Evolutionary conservation across 1,139 yeast genomes (phyloP), one percentile per base, ranked within the genome.

Genomic region (Taiozyma sp.): DNA sequence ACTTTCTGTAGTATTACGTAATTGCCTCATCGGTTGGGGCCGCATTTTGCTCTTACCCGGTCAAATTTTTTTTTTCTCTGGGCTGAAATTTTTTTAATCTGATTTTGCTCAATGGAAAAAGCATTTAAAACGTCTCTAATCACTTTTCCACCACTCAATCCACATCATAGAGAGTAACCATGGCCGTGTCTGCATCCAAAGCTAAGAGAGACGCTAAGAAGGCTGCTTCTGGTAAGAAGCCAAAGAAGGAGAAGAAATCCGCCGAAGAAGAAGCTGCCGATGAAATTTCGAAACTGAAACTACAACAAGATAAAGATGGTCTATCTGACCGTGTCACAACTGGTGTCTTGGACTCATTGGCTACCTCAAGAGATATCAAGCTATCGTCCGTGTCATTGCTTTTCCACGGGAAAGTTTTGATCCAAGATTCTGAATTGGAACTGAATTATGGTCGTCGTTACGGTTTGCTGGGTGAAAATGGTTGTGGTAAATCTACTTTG

Each of bases 401-500:
- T 62, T 93, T 93, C 84, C 99, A 93, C 74, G 99, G 99, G 76
- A 93, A 92, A 70, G 97, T 93, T 52, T 77, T 93, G 69, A 80
- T 93, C 64, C 97, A 90, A 73, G 99, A 93, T 72, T 85, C 98
- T 44, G 79, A 79, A 47, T 74, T 93, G 64, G 99, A 93, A 76
- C 83, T 93, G 75, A 95, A 93, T 75, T 92, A 84, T 72, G 99
- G 99, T 68, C 89, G 97, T 76, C 84, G 97, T 73, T 93, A 95
- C 70, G 96, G 96, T 74, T 80, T 93, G 60, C 79, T 95, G 64
- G 99, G 99, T 69, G 98, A 92, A 74, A 93, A 93, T 72, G 99
- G 99, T 58, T 93, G 99, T 76, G 99, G 99, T 76, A 93, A 93
- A 73, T 91, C 98, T 44, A 93, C 99, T 32, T 84, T 93, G 65